These are phyloP conservation scores for cucumber (Cucumis sativus) DNA, from an alignment of 306 rosid genomes.

Conservation along the genomic window DNA sequence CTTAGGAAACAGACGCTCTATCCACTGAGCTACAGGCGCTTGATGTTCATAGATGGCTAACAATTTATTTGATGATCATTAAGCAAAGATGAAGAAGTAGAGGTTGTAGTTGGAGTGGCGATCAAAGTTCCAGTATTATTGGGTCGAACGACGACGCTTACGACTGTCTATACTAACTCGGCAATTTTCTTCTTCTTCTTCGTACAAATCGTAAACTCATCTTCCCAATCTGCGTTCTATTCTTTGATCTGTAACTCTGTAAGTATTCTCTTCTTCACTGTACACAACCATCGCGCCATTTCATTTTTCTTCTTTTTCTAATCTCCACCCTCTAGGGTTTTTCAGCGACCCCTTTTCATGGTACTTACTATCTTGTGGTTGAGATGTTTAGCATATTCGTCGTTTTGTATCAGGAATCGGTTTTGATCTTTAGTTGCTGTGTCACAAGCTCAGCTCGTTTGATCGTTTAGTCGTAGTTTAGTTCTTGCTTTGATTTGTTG, in stretches of 20 bases:
- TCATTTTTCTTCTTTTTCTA: background rate
- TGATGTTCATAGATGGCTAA: rapidly evolving
- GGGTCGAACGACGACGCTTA: background rate
- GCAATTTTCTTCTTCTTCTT: background rate
- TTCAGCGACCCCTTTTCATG: background rate
- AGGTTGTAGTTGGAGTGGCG: background rate
- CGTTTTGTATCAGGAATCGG: background rate
- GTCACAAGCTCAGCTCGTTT: background rate
- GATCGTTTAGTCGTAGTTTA: background rate
- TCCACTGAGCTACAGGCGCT: constrained; percentile 2
- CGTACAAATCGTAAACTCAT: background rate
- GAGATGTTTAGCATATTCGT: too few species aligned
- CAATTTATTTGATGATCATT: background rate
- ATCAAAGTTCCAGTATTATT: background rate
- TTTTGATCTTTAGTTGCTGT: background rate
- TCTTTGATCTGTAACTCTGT: background rate
- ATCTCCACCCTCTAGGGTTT: background rate
- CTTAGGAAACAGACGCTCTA: constrained; percentile 4
- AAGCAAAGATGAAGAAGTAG: background rate
- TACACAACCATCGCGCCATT: background rate
- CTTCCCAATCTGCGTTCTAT: background rate
- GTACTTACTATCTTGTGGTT: background rate
- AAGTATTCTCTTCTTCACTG: background rate
- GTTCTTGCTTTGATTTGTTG: background rate
- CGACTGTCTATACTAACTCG: background rate